Base-by-base conservation (phyloP, 805 yeast species). In the Candida wancherniae region DNA sequence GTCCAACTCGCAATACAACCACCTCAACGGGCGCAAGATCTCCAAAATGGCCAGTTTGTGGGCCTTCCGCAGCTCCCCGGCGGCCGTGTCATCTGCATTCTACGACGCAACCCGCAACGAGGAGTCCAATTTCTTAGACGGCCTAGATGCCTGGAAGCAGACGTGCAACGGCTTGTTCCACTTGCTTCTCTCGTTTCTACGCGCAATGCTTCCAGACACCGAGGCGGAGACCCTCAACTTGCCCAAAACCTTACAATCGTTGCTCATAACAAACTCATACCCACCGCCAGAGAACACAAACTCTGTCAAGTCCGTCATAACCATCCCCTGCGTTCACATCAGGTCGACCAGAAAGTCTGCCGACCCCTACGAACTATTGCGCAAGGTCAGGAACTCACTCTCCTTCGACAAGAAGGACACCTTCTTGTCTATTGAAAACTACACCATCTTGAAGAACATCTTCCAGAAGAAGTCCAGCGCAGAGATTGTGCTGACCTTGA, bases 101-200 rank as follows among this genome's bases (percentile, higher is more conserved):
- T 62, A 49, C 34, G 62, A 61, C 34, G 68, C 71, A 1, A 63
- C 66, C 9, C 24, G 50, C 21, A 38, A 27, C 10, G 40, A 45
- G 36, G 69, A 63, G 34, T 45, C 48, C 31, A 52, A 48, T 25
- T 84, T 83, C 51, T 70, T 71, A 21, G 79, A 81, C 39, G 95
- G 95, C 3, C 54, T 85, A 33, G 73, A 74, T 26, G 71, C 73
- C 26, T 86, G 95, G 95, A 63, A 79, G 24, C 77, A 83, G 2
- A 84, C 87, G 2, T 78, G 92, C 4, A 85, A 84, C 51, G 96
- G 95, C 0, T 73, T 85, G 60, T 82, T 84, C 48, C 97, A 87
- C 55, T 56, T 87, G 19, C 63, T 85, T 15, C 57, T 85, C 19
- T 73, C 95, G 2, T 87, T 85, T 47, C 58, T 87, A 36, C 71